Evolutionary conservation across 2,329 filamentous ascomycete species (phyloP), one percentile per base, ranked within the genome.

Genomic region (Sarocladium brachiariae): DNA sequence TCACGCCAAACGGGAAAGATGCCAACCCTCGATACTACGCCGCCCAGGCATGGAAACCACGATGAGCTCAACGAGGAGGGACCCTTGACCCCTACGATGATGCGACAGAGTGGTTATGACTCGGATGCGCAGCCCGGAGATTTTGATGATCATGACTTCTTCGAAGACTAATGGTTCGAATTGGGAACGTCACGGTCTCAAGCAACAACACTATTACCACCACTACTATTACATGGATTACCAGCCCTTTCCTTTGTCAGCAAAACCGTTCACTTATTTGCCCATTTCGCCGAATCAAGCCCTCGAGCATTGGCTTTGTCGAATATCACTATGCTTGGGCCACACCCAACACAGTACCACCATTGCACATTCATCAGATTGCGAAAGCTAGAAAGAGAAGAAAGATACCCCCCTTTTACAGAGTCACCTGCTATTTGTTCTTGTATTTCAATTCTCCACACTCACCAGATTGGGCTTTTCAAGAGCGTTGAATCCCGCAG

Each of bases 61-160:
- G 60, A 59, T 57, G 57, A 61, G 14, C 16, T 47, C 43, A 25
- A 47, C 16, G 43, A 47, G 27, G 24, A 24, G 5, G 68, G 69
- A 38, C 78, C 77, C 5, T 69, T 76, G 54, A 84, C 81, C 51
- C 80, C 81, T 24, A 79, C 79, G 0, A 83, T 84, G 77, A 79
- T 81, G 76, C 71, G 70, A 30, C 64, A 73, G 30, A 74, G 72
- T 53, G 72, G 71, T 27, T 85, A 84, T 61, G 81, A 85, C 60
- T 72, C 72, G 25, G 81, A 85, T 62, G 81, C 81, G 6, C 75
- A 75, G 33, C 72, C 75, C 2, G 79, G 75, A 52, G 75, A 79
- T 50, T 80, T 80, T 65, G 77, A 81, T 58, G 77, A 81, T 61
- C 73, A 77, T 30, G 77, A 75, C 50, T 81, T 81, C 65, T 80